Evolutionary conservation across 2,329 filamentous ascomycete species (phyloP), one percentile per base, ranked within the genome.

Genomic region (Hymenoscyphus salicellus): DNA sequence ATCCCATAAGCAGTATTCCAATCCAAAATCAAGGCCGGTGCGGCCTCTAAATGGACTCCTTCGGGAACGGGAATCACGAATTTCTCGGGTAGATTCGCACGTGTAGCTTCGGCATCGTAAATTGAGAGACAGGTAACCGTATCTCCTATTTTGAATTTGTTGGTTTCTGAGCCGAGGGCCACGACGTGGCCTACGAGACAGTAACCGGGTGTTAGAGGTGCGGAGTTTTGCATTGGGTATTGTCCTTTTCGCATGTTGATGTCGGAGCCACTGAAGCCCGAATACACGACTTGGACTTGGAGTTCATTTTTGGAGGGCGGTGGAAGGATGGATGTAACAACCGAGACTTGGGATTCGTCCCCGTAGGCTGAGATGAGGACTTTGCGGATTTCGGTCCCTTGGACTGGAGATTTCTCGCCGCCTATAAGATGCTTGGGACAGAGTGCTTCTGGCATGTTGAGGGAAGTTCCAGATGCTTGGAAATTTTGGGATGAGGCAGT

Each of bases 1-100:
- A 64, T 64, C 2, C 58, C 62, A 23, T 60, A 56, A 11, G 62
- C 62, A 8, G 62, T 64, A 17, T 55, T 61, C 62, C 62, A 64
- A 41, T 64, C 62, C 4, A 64, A 17, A 16, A 57, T 61, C 20
- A 64, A 38, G 6, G 62, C 62, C 6, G 58, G 28, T 16, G 62
- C 62, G 10, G 49, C 49, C 23, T 64, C 30, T 16, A 28, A 16
- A 36, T 33, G 26, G 16, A 64, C 36, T 1, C 58, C 58, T 56
- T 57, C 33, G 3, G 62, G 62, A 16, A 64, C 62, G 4, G 49
- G 46, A 41, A 64, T 49, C 7, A 61, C n/a, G 33, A 61, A 64
- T 57, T 64, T 64, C n/a, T 64, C 62, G 6, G 58, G 58, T 4
- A 61, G 33, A 28, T 64, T 64, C 23, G 46, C 46, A 8, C 46